Base-by-base conservation (phyloP, 2,329 filamentous ascomycete genomes). In the Fusarium luffae region DNA sequence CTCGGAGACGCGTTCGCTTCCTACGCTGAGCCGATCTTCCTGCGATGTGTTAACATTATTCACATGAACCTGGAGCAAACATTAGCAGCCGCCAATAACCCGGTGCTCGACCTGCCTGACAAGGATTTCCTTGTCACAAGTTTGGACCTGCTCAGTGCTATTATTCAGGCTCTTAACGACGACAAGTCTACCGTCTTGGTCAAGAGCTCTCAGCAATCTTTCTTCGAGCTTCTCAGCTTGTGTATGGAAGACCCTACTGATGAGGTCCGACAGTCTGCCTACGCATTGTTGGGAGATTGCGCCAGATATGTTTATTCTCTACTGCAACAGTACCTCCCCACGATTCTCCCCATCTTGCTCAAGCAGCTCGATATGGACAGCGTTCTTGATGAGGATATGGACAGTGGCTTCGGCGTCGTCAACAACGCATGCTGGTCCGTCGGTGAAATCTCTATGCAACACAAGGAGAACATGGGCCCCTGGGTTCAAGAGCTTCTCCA, bases 391-490 rank as follows among this genome's bases (percentile, higher is more conserved):
- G 93, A 97, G 73, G 92, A 94, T 65, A 89, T 93, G 48, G 93
- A 97, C 69, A 92, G 89, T 19, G 91, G 90, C 16, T 98, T 97
- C 79, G 93, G 94, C 64, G 94, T 98, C 30, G 90, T 98, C 63
- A 99, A 98, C 86, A 99, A 99, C 77, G 95, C 96, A 23, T 98
- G 95, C 82, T 99, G 96, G 96, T 97, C 94, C 9, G 90, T 90
- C 25, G 96, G 96, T 43, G 96, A 99, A 82, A 96, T 98, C 66
- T 89, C 94, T 18, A 90, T 97, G 79, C 90, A 93, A 66, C 86
- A 92, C 77, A 88, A 90, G 71, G 89, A 90, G 66, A 89, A 86
- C 56, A 92, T 98, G 88, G 86, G 86, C 2, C 91, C 91, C 2
- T 97, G 92, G 77, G 87, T 94, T 12, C 89, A 92, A 23, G 88